Evolutionary conservation across 768 basidiomycete genomes (phyloP).

Genomic region (Amanita polypyramis): DNA sequence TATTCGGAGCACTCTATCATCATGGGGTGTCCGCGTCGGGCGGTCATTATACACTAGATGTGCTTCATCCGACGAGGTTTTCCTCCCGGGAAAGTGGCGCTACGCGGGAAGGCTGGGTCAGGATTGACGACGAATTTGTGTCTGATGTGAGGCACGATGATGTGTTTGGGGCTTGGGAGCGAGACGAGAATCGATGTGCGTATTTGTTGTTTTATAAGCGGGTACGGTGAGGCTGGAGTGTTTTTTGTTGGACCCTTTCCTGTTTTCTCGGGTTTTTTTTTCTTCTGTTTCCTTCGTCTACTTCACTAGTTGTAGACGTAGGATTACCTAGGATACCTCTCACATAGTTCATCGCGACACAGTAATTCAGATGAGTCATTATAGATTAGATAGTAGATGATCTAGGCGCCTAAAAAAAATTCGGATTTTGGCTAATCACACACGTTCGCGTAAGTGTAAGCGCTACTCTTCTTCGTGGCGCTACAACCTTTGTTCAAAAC

Average conservation of each 20-base stretch:
- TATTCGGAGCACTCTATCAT: constrained; percentile 90
- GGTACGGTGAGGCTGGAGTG: constrained; percentile 21
- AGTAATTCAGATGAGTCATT: neutral
- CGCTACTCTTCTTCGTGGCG: no score
- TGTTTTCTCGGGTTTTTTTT: neutral
- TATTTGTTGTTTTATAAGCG: constrained; percentile 83
- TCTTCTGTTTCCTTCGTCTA: no score
- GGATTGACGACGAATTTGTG: constrained; percentile 89
- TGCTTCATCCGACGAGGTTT: constrained; percentile 64
- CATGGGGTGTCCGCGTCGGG: constrained; percentile 86
- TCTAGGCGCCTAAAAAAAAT: no score
- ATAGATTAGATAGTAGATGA: neutral
- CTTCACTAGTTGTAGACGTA: no score
- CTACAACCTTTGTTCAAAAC: no score
- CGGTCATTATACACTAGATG: constrained; percentile 92
- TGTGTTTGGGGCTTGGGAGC: constrained; percentile 51
- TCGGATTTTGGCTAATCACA: no score
- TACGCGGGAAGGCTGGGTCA: constrained; percentile 65
- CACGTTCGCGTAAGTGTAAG: no score
- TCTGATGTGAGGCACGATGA: constrained; percentile 64
- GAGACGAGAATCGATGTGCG: constrained; percentile 50
- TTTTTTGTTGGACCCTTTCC: neutral
- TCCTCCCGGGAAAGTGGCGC: constrained; percentile 10
- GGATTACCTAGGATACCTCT: neutral
- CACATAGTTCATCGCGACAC: neutral